phyloP scores from a whole-genome alignment of 345 rosid genomes.

The Eucalyptus cloeziana region DNA sequence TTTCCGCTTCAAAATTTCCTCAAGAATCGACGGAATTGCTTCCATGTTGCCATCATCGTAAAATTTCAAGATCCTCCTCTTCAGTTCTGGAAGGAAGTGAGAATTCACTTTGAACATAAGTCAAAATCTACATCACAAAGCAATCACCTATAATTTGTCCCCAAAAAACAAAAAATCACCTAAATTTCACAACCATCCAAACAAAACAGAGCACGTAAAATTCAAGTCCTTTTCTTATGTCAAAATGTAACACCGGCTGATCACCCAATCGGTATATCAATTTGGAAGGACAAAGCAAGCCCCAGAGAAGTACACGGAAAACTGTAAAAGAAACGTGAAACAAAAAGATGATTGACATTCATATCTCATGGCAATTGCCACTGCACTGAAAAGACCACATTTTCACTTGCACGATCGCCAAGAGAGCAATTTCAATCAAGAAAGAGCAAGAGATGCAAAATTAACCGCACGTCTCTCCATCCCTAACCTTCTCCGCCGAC shows the following conservation, averaged over 20 bases:
- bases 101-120: not conserved
- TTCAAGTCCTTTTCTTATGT: not conserved
- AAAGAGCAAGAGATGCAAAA: not conserved
- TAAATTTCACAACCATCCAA: not conserved
- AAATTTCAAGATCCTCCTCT: constrained; percentile 26
- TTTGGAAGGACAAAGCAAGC: not conserved
- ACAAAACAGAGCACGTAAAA: not conserved
- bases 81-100: constrained; percentile 33
- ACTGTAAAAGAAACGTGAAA: not conserved
- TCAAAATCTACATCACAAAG: not conserved
- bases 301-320: not conserved
- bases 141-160: not conserved
- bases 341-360: not conserved
- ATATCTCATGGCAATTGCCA: not conserved
- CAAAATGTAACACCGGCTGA: not conserved
- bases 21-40: constrained; percentile 47
- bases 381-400: not conserved
- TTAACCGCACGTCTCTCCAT: not conserved
- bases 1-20: constrained; percentile 50
- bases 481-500: not conserved
- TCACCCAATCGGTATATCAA: not conserved
- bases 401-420: not conserved
- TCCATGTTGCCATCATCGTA: constrained; percentile 35
- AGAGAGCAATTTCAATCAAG: not conserved
- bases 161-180: not conserved